A percentile compares a stretch with the other conserved stretches of the same genome.
Evolutionary conservation across 257 asterid genomes (phyloP).

Genomic region (Solanum clarkiae): DNA sequence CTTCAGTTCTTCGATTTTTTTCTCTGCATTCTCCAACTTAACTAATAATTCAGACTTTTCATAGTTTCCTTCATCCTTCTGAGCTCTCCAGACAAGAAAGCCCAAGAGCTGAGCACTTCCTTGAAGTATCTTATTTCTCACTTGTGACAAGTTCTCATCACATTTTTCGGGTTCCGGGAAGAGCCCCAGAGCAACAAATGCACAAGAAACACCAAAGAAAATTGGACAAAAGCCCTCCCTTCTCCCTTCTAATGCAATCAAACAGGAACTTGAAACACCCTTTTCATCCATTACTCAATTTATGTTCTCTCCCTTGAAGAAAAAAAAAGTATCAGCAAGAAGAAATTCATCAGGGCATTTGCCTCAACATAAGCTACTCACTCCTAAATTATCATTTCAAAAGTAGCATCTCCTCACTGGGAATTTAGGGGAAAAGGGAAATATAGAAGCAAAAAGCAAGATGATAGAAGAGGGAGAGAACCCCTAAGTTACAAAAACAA

Average conservation of each 20-base stretch:
- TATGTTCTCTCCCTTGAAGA: not conserved
- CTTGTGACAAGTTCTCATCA: constrained; percentile 46
- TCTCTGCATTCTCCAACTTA: constrained; percentile 41
- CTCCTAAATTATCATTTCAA: not conserved
- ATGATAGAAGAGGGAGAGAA: not conserved
- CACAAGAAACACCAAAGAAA: constrained; percentile 74
- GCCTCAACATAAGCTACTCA: not conserved
- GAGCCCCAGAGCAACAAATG: constrained; percentile 47
- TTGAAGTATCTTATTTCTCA: constrained; percentile 39
- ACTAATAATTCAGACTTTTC: constrained; percentile 24
- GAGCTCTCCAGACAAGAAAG: constrained; percentile 54
- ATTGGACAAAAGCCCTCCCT: constrained; percentile 39
- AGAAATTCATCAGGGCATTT: not conserved
- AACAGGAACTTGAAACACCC: constrained; percentile 25
- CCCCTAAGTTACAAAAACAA: not conserved
- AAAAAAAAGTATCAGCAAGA: not conserved
- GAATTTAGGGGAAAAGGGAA: not conserved
- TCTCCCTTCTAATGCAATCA: constrained; percentile 22
- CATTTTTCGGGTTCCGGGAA: constrained; percentile 36
- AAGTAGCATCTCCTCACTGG: not conserved
- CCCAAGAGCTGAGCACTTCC: constrained; percentile 80
- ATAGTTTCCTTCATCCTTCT: constrained; percentile 12
- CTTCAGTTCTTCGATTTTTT: constrained; percentile 43
- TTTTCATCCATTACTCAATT: constrained; percentile 41
- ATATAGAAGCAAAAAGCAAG: not conserved